Evolutionary conservation across 2,329 filamentous ascomycete genomes (phyloP).

Genomic region (Cladophialophora chaetospira): DNA sequence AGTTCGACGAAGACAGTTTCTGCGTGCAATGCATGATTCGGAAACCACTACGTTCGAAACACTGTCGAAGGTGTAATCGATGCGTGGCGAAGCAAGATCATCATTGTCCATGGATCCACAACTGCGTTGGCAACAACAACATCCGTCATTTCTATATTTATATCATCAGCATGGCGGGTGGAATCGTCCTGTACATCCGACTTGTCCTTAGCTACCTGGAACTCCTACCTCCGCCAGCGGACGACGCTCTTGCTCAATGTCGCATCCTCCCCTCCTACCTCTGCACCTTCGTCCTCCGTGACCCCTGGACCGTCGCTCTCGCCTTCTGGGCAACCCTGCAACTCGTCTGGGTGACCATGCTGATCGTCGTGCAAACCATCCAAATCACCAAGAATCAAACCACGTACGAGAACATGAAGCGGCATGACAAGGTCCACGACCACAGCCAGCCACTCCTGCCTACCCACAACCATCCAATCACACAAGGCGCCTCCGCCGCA

Average conservation of each 20-base stretch:
- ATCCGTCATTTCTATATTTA: slow-evolving; percentile 95
- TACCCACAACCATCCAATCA: slow-evolving; percentile 48
- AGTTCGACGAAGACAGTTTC: slow-evolving; percentile 92
- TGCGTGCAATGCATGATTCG: slow-evolving; percentile 94
- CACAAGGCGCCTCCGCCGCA: slow-evolving; percentile 36
- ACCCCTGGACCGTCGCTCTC: slow-evolving; percentile 80
- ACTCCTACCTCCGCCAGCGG: slow-evolving; percentile 3
- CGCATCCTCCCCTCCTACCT: slow-evolving; percentile 73
- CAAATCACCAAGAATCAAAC: slow-evolving; percentile 92
- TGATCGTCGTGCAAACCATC: slow-evolving; percentile 88
- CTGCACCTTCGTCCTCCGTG: slow-evolving; percentile 75
- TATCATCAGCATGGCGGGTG: slow-evolving; percentile 73
- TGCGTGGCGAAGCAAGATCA: slow-evolving; percentile 97
- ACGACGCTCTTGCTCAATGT: slow-evolving; percentile 55
- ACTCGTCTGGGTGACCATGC: slow-evolving; percentile 95
- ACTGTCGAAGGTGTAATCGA: slow-evolving; percentile 86
- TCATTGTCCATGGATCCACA: slow-evolving; percentile 97
- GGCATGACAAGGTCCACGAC: slow-evolving; percentile 45
- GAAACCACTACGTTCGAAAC: slow-evolving; percentile 89
- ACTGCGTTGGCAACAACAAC: slow-evolving; percentile 94
- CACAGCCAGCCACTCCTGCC: slow-evolving; percentile 42
- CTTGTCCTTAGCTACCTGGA: slow-evolving; percentile 64
- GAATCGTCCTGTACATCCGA: slow-evolving; percentile 71
- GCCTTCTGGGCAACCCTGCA: slow-evolving; percentile 80
- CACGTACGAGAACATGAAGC: slow-evolving; percentile 95